phyloP scores from a whole-genome alignment of 1,284 basidiomycete species.

The Irpex rosettiformis region DNA sequence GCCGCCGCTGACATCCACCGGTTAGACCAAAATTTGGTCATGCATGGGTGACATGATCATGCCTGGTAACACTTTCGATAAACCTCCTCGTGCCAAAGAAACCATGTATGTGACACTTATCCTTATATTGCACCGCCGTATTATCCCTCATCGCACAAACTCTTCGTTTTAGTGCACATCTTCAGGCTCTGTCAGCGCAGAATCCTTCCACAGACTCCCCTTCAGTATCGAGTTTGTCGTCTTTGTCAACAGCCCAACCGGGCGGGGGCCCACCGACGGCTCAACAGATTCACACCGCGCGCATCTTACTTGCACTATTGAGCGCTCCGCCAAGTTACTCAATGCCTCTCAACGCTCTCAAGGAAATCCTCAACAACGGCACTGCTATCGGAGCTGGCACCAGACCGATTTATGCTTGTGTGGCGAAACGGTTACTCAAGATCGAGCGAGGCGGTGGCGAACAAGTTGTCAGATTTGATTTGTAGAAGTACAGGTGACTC shows the following conservation, averaged over 20 bases:
- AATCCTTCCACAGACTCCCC: conserved; percentile 36
- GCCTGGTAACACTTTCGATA: conserved; percentile 49
- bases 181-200: conserved; percentile 40
- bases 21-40: conserved; percentile 64
- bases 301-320: conserved; percentile 56
- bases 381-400: conserved; percentile 40
- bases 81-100: conserved; percentile 54
- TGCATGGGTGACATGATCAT: conserved; percentile 61
- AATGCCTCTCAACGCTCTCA: conserved; percentile 59
- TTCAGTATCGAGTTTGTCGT: conserved; percentile 42
- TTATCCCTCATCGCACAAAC: background rate
- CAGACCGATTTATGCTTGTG: conserved; percentile 60
- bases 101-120: conserved; percentile 49
- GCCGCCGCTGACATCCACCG: background rate
- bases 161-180: conserved; percentile 41
- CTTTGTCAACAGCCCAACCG: conserved; percentile 31
- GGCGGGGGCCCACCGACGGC: conserved; percentile 35
- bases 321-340: conserved; percentile 47
- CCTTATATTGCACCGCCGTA: conserved; percentile 3
- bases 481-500: conserved; percentile 27
- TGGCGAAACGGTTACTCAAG: conserved; percentile 69
- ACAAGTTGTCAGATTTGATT: conserved; percentile 68
- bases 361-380: conserved; percentile 46
- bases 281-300: conserved; percentile 69
- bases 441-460: conserved; percentile 71